Base-by-base conservation (phyloP, 768 basidiomycete species). In the Serendipita sp. region DNA sequence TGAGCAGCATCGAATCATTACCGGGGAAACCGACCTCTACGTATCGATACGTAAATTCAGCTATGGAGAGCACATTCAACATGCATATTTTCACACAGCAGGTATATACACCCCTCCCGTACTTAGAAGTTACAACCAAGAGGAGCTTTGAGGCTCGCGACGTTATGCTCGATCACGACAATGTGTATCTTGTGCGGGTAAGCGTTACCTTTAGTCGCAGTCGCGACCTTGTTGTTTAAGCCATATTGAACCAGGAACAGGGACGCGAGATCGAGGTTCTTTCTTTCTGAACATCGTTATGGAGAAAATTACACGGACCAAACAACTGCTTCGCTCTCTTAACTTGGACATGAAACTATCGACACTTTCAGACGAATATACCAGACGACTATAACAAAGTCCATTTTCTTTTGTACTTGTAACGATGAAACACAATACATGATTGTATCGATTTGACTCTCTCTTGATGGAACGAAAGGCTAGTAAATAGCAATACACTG, bases 121-220 rank as follows among this genome's bases (percentile, higher is more conserved):
- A 60, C 34, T 38, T 60, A 10, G 56, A 60, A n/a, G 18, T 36
- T 23, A 60, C 56, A 10, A 60, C 56, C 11, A 32, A 38, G 30
- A 36, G n/a, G 16, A 60, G 30, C 10, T 60, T 60, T n/a, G 28
- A 36, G 8, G 16, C 16, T 32, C 16, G 32, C 28, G 18, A 60
- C 16, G 56, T 60, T 11, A 60, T 60, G 56, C 23, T 60, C 8
- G 56, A 60, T n/a, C 56, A 60, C 36, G 56, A 60, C 16, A 60
- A 60, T 36, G 10, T 60, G 10, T 60, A 60, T 32, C 35, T 60
- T 8, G 28, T 60, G 4, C 28, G 36, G 30, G 56, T 60, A 18
- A n/a, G 56, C 35, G 10, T 60, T 10, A 54, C 52, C 16, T 60
- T 32, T 32, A 10, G 13, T 32, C 8, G 5, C n/a, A 7, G 7